Evolutionary conservation across 805 yeast species (phyloP), one percentile per base, ranked within the genome.

Genomic region (Candida loeiensis): DNA sequence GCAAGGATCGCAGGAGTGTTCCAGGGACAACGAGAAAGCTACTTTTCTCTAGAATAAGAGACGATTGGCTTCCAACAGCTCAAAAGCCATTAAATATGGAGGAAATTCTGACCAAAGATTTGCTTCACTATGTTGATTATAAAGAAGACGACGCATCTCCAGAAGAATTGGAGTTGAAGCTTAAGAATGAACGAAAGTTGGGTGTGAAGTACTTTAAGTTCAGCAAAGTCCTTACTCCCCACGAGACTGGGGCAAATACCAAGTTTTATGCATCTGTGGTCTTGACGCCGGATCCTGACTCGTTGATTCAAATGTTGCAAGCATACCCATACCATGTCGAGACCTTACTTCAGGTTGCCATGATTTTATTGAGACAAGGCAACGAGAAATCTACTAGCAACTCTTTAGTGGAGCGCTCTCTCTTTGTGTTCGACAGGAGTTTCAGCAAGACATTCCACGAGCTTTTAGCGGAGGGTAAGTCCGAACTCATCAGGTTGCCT

Each of bases 401-500:
- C 51, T 89, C 90, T 0, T 61, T 86, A 36, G 66, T 87, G 9
- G 95, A 88, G 55, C 73, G 85, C 45, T 85, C 89, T 1, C 60
- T 88, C 16, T 85, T 87, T 57, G 82, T 82, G 1, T 85, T 84
- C 60, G 95, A 88, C 55, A 69, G 95, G 55, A 78, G 82, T 6
- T 69, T 88, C 48, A 79, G 76, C 46, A 74, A 73, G 35, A 68
- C 68, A n/a, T 76, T 85, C 51, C 73, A 69, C 44, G 72, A 67
- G 43, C 48, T 65, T 9, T 47, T 69, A 16, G 48, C 40, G 17
- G 74, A 69, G 18, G 69, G 85, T 14, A 74, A 78, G 12, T 64
- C 74, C 6, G 81, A 79, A 2, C 66, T 79, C 9, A 69, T 79
- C 14, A 76, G 93, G 44, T 63, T 88, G 25, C 96, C 96, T 2